Evolutionary conservation across 83 land plant species (phyloP).

Genomic region (Diphasiastrum complanatum): DNA sequence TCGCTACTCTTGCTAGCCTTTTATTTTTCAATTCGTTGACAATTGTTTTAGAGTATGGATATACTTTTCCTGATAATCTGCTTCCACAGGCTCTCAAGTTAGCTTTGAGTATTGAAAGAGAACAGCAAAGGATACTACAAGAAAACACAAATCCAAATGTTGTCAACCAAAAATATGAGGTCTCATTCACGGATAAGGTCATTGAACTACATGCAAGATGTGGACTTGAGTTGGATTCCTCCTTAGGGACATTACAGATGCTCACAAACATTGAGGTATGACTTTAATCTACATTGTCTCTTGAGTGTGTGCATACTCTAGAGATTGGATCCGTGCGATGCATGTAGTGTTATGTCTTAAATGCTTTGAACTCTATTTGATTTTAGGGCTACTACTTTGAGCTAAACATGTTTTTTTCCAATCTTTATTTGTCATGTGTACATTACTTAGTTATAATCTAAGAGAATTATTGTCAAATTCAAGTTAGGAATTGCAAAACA

Average conservation of each 20-base stretch:
- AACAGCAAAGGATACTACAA: conserved; percentile 20
- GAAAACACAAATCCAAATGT: conserved; percentile 25
- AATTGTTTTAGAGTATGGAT: not conserved
- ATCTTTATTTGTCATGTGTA: too few relatives aligned
- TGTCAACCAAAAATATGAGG: conserved; percentile 28
- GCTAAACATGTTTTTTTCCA: too few relatives aligned
- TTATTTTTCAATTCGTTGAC: not conserved
- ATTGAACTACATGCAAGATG: conserved; percentile 25
- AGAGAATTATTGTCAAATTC: too few relatives aligned
- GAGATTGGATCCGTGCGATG: too few relatives aligned
- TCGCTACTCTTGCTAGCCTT: too few relatives aligned
- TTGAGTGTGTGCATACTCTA: too few relatives aligned
- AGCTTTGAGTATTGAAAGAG: conserved; percentile 21
- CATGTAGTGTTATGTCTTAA: too few relatives aligned
- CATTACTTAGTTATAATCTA: too few relatives aligned
- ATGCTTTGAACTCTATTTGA: too few relatives aligned
- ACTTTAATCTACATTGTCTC: too few relatives aligned
- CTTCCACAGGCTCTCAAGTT: conserved; percentile 17
- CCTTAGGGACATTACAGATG: conserved; percentile 29
- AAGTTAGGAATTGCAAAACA: too few relatives aligned
- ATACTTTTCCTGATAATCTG: not conserved
- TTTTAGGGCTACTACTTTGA: too few relatives aligned
- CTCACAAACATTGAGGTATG: conserved; percentile 38
- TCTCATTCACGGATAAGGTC: conserved; percentile 29
- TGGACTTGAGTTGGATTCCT: conserved; percentile 34